Evolutionary conservation across 768 basidiomycete genomes (phyloP), one percentile per base, ranked within the genome.

Genomic region (Termitomyces sp.): DNA sequence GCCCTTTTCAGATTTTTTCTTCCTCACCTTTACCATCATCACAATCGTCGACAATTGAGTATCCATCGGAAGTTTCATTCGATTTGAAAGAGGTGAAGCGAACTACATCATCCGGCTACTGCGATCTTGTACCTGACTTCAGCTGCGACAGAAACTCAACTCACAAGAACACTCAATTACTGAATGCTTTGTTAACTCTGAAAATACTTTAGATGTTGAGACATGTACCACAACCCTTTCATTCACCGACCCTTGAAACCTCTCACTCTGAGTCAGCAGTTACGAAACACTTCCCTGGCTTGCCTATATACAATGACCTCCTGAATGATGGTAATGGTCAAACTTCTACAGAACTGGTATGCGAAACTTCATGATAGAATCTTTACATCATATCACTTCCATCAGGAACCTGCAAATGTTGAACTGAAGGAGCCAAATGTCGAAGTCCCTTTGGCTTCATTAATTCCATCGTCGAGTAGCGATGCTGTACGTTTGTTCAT

Each of bases 1-100:
- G 82, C 63, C 82, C 84, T 53, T 65, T 69, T 8, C 68, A 70
- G 18, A n/a, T 78, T 44, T 76, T 83, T 66, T 74, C 76, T 62
- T 75, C 81, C 52, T 79, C 82, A 7, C 77, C 81, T 5, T 63
- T 69, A n/a, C 65, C 62, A 36, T 73, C 69, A 13, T 76, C 78
- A 32, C 74, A 74, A 22, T 71, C 73, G 2, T 62, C 56, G 6
- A 22, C 35, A 24, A 11, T 45, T 52, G 57, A 54, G 22, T 20
- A 58, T 39, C 6, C 55, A 40, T 35, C 42, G 6, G 59, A 54
- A 42, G 18, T 54, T 24, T 54, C 20, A 4, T 18, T 7, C 8
- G 24, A 36, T 38, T 15, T 15, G 22, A 57, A 64, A 55, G 15
- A 60, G 46, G 65, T 66, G 20, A 50, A 39, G 65, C 64, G 20